A percentile compares a stretch with the other conserved stretches of the same genome.
Evolutionary conservation across 139 green algal genomes (phyloP).

Genomic region (Chlorella sp.): DNA sequence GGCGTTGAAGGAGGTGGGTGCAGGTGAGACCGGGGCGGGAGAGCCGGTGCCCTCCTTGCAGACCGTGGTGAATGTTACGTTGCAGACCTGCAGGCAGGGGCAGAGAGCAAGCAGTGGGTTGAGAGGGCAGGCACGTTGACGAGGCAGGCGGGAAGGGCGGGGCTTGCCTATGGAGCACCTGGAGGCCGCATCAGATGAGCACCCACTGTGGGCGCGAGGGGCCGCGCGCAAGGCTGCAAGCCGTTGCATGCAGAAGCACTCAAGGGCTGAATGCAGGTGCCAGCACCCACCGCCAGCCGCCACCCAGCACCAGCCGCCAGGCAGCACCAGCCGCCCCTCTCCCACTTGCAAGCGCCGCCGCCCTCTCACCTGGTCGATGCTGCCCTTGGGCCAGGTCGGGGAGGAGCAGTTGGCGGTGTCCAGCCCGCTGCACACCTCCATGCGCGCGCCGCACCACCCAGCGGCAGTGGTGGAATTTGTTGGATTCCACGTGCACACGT

Average conservation of each 20-base stretch:
- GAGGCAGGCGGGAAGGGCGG: background rate
- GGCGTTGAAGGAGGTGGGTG: background rate
- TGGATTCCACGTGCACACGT: background rate
- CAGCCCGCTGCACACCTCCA: background rate
- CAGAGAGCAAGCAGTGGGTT: background rate
- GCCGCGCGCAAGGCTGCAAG: background rate
- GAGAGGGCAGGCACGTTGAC: background rate
- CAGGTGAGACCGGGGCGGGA: background rate
- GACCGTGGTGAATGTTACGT: background rate
- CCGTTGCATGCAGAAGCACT: background rate
- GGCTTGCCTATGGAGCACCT: background rate
- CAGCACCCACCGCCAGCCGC: no score
- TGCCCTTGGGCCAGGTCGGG: background rate
- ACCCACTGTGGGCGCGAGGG: no score
- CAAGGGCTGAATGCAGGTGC: no score
- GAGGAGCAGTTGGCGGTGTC: background rate
- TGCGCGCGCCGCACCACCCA: background rate
- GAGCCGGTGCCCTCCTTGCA: background rate
- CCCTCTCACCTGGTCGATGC: background rate
- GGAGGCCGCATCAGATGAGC: no score
- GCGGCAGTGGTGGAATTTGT: background rate
- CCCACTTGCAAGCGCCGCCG: background rate
- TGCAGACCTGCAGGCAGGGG: constrained; percentile 8
- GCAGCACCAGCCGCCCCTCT: background rate
- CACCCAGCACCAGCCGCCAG: no score